Conservation (phyloP, 495 filamentous ascomycete species). For the Tuber borchii region DNA sequence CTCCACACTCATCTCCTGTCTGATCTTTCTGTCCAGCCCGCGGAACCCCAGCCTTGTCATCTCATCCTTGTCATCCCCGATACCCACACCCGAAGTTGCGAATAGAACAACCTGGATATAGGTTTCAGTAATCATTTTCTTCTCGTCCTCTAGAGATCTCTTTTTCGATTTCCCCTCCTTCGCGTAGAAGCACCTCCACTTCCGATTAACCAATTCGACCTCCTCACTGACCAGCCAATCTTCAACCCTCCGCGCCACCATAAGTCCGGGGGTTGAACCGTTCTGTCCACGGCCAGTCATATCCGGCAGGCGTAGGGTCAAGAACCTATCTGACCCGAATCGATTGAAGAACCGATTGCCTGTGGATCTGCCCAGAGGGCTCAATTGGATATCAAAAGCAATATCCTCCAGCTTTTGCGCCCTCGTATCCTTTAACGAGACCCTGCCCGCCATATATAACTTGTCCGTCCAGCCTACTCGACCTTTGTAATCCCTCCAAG, state of each 20-base stretch:
- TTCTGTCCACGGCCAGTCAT: slow-evolving; percentile 1
- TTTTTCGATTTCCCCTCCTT: slow-evolving; percentile 10
- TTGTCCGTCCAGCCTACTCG: slow-evolving; percentile 21
- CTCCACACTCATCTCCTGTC: slow-evolving; percentile 27
- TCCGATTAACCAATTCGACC: slow-evolving; percentile 28
- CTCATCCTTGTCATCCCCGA: slow-evolving; percentile 20
- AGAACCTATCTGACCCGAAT: slow-evolving; percentile 40
- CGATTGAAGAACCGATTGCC: slow-evolving; percentile 31
- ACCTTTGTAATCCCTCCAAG: slow-evolving; percentile 17
- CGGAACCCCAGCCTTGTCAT: slow-evolving; percentile 23
- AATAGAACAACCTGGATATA: slow-evolving; percentile 33
- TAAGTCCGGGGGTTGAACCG: not conserved
- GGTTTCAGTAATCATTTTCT: slow-evolving; percentile 1
- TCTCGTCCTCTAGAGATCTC: slow-evolving; percentile 5
- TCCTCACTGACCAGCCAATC: slow-evolving; percentile 27
- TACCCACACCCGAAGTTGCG: slow-evolving; percentile 33
- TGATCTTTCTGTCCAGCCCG: slow-evolving; percentile 17
- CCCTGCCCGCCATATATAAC: slow-evolving; percentile 19
- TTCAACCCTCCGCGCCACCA: slow-evolving; percentile 5
- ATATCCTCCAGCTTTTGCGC: not conserved
- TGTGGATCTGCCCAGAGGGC: slow-evolving; percentile 14
- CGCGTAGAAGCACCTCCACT: slow-evolving; percentile 35
- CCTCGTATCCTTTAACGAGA: not conserved
- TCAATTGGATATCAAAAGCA: slow-evolving; percentile 20
- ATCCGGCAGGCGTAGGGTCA: slow-evolving; percentile 28